A percentile compares a stretch with the other conserved stretches of the same genome.
Conservation (phyloP, 75 land plant species). For the Sequoia sempervirens region DNA sequence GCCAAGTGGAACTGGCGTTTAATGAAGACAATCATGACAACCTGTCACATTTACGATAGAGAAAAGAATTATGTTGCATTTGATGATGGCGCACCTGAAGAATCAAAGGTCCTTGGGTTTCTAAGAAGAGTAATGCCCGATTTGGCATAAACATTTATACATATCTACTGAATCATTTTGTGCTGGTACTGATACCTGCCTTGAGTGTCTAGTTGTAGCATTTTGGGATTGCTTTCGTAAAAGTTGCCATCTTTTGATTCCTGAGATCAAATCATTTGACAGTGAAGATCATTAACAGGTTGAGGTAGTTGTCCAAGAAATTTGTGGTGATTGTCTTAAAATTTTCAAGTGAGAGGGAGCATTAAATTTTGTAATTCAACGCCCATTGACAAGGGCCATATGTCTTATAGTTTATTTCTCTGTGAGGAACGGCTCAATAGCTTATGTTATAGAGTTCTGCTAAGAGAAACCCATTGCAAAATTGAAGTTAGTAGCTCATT, state of each 20-base stretch:
- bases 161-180: not conserved
- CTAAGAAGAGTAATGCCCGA: conserved; percentile 72
- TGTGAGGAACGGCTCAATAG: not conserved
- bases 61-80: conserved; percentile 67
- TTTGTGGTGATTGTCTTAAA: not conserved
- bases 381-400: not conserved
- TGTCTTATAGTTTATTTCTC: not conserved
- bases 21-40: conserved; percentile 92
- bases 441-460: not conserved
- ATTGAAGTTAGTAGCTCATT: not conserved
- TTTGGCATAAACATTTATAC: conserved; percentile 1
- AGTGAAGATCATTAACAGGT: not conserved
- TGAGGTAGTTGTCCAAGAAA: not conserved
- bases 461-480: not conserved
- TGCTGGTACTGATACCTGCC: not conserved
- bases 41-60: conserved; percentile 68
- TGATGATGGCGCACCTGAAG: conserved; percentile 58
- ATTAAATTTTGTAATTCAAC: not conserved
- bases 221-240: not conserved
- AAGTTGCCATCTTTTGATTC: not conserved
- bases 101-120: conserved; percentile 55
- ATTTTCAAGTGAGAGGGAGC: not conserved
- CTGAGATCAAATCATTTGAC: not conserved
- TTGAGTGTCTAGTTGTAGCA: not conserved
- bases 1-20: conserved; percentile 88